Evolutionary conservation across 345 rosid species (phyloP).

Genomic region (Arabidopsis arenosa): DNA sequence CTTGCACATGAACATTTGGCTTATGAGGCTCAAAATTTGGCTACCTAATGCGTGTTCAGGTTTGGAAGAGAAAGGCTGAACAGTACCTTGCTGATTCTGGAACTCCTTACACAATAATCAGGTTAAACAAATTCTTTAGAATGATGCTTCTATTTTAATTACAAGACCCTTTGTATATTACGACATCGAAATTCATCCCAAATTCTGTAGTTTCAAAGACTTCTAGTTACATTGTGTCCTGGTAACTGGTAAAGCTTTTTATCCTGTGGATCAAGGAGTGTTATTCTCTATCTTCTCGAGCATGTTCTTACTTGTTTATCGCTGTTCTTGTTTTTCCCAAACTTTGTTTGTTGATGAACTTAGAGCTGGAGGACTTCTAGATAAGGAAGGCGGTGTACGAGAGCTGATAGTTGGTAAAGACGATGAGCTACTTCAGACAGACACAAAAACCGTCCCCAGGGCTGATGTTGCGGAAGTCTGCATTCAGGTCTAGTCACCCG

Average conservation of each 20-base stretch:
- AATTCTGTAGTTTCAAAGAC: not conserved
- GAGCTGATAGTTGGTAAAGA: conserved; percentile 80
- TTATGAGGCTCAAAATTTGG: not conserved
- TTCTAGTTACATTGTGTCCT: not conserved
- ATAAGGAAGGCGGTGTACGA: conserved; percentile 71
- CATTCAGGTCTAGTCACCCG: conserved; percentile 59
- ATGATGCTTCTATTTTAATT: not conserved
- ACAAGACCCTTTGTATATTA: not conserved
- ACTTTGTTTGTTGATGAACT: conserved; percentile 24
- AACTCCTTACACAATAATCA: conserved; percentile 84
- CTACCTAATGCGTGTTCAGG: conserved; percentile 42
- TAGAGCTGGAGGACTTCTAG: conserved; percentile 88
- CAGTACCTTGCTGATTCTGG: conserved; percentile 90
- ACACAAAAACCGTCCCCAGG: conserved; percentile 64
- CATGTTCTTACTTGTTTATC: conserved; percentile 15
- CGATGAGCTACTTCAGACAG: conserved; percentile 85
- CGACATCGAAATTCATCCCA: not conserved
- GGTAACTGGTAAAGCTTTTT: not conserved
- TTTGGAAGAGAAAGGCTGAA: conserved; percentile 96
- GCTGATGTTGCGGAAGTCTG: conserved; percentile 85
- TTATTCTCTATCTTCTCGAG: not conserved
- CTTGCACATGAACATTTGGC: not conserved
- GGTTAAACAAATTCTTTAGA: conserved; percentile 46
- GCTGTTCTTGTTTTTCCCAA: conserved; percentile 10
- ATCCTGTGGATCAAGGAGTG: not conserved